Base-by-base conservation (phyloP, 495 filamentous ascomycete species). In the Margaritispora aquatica region DNA sequence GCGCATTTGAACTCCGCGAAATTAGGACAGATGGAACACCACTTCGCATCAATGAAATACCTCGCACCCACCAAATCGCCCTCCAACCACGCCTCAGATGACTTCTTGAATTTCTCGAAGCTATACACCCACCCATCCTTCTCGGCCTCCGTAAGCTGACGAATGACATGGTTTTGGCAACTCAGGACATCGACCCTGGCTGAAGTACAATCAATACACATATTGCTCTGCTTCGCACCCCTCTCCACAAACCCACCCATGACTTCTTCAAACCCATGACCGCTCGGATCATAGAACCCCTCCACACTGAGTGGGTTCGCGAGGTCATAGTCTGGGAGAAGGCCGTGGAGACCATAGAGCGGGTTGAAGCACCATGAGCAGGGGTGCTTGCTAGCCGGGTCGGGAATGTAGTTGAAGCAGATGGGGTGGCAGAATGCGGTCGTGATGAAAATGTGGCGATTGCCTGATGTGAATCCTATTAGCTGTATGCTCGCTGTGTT, bases 351-450 rank as follows among this genome's bases (percentile, higher is more conserved):
- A 0, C 61, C 61, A 27, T 62, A 64, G 26, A 62, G 52, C 1
- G 65, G 61, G 11, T 29, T 21, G 22, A 0, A 20, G 49, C 65
- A 67, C 31, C 38, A 67, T 15, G 50, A 50, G 34, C 65, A 67
- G 0, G 61, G 54, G 9, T 24, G 0, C 1, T 36, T 58, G n/a
- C 22, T 44, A 1, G 9, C n/a, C 0, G 51, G 24, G 5, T 47
- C 38, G 1, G 61, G 61, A 0, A n/a, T 21, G 48, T 64, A 55
- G 48, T 59, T 62, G 59, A 67, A 67, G 5, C 1, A 22, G 9
- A 67, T 61, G 0, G 65, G 65, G 26, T 64, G 61, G 17, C 27
- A 27, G 29, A 59, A 64, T 2, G 44, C 36, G 20, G 65, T 67
- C 1, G 21, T 24, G 22, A 64, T 67, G 4, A 1, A 24, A 23